Evolutionary conservation across 139 green algal species (phyloP).

Genomic region (Tetraselmis chui): DNA sequence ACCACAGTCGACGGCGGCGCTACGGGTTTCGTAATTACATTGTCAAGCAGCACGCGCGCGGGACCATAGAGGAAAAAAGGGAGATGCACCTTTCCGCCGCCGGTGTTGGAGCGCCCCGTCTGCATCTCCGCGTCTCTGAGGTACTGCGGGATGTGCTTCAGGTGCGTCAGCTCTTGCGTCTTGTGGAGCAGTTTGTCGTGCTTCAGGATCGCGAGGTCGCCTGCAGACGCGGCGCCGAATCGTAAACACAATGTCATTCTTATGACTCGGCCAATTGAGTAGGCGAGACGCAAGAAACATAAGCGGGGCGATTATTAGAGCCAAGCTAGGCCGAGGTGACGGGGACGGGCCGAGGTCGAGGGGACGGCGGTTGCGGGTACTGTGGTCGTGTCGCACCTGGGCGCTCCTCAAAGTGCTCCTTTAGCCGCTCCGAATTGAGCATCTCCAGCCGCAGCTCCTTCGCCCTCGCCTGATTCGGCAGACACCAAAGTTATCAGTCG

Average conservation of each 20-base stretch:
- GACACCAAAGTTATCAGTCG: too few species aligned
- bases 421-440: conserved; percentile 34
- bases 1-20: too few species aligned
- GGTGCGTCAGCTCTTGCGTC: conserved; percentile 11
- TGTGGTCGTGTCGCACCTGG: conserved; percentile 1
- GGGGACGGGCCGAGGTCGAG: too few species aligned
- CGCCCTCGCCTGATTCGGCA: conserved; percentile 23
- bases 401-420: conserved; percentile 32
- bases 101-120: not conserved
- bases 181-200: conserved; percentile 33
- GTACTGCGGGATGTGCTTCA: conserved; percentile 22
- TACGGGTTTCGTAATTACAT: too few species aligned
- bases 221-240: not conserved
- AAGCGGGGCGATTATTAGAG: too few species aligned
- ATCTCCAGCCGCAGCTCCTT: conserved; percentile 38
- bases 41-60: too few species aligned
- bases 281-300: too few species aligned
- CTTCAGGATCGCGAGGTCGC: conserved; percentile 26
- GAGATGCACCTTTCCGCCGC: not conserved
- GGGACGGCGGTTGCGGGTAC: too few species aligned
- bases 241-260: too few species aligned
- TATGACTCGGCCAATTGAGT: too few species aligned
- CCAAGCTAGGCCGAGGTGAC: too few species aligned
- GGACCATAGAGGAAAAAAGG: too few species aligned
- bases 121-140: not conserved